Base-by-base conservation (phyloP, 768 basidiomycete species). In the Rhizopogon rudus region DNA sequence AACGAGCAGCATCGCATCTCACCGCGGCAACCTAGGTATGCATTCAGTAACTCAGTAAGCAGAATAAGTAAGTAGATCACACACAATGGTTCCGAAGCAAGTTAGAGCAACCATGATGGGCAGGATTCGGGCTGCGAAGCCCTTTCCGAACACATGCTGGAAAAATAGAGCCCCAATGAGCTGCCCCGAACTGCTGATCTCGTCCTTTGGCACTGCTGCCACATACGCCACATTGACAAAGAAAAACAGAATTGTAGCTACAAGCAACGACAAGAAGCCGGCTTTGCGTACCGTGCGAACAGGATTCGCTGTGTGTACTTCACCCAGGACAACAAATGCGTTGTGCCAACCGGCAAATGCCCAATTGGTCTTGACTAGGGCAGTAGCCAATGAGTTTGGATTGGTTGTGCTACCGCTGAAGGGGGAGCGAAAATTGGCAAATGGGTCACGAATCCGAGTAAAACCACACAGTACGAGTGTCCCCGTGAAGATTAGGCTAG, bases 141-240 rank as follows among this genome's bases (percentile, higher is more conserved):
- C 67, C 50, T 64, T 69, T 0, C 79, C 78, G 52, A 81, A 82
- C 7, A 81, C 78, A 13, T 73, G 72, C 29, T 71, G 61, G 65
- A 82, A 81, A 67, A 81, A 83, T 16, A 77, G 65, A 28, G 74
- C 76, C 2, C 77, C 81, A 6, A 78, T 71, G 37, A 80, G 71
- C 51, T 77, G 73, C 25, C 75, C 75, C 0, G 78, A 77, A 22
- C 62, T 63, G 6, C 69, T 65, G 41, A 81, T 78, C 39, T 75
- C 62, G 40, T 73, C 77, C 51, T 73, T 71, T 2, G 80, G 77
- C 14, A 81, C 75, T 55, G 67, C 69, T 5, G 66, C 61, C 40
- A 72, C 63, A 59, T 75, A 74, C 4, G 73, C 68, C 44, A 75
- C 61, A 56, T 81, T 81, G 45, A 72, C 73, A 44, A 81, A 72